Base-by-base conservation (phyloP, 2,329 filamentous ascomycete species). In the Coniochaeta sp. region DNA sequence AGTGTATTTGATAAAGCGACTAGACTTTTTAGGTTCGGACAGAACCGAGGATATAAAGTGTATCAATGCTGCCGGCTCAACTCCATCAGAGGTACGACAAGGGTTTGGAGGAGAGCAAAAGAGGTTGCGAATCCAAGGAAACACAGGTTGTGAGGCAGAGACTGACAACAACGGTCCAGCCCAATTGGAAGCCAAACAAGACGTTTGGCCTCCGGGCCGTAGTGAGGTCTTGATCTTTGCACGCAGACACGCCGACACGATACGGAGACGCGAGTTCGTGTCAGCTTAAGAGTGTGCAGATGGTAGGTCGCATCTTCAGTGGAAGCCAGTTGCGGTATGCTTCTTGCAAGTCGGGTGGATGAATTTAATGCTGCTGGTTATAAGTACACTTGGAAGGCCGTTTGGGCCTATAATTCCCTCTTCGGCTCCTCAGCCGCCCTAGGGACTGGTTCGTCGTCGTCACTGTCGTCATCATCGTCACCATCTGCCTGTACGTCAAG, bases 271-370 rank as follows among this genome's bases (percentile, higher is more conserved):
- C 76, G 76, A 68, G 72, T 83, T 20, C 80, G 81, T 91, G 89
- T 81, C 89, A 95, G 94, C 91, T 96, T 87, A 96, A 95, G 86
- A 87, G 88, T 86, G 87, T 92, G 90, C 90, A 87, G 67, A 42
- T 42, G 16, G 57, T 30, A 35, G 51, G 42, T 20, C 14, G 18
- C 14, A 18, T 26, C 16, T 31, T 18, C 14, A 5, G 12, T 14
- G 24, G 6, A 2, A 48, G 13, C 26, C 18, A 30, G 24, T 22
- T 20, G n/a, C n/a, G n/a, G n/a, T n/a, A n/a, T n/a, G n/a, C n/a
- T n/a, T n/a, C n/a, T n/a, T n/a, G n/a, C n/a, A n/a, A n/a, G n/a
- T 14, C 10, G 45, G 24, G 16, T 48, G 18, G 22, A 20, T 14
- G 28, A 6, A 26, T 4, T 18, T 18, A 42, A 24, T 6, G 10